These are phyloP conservation scores for Xylaria hypoxylon DNA, from an alignment of 2,329 filamentous ascomycete genomes.

Conservation along the genomic window DNA sequence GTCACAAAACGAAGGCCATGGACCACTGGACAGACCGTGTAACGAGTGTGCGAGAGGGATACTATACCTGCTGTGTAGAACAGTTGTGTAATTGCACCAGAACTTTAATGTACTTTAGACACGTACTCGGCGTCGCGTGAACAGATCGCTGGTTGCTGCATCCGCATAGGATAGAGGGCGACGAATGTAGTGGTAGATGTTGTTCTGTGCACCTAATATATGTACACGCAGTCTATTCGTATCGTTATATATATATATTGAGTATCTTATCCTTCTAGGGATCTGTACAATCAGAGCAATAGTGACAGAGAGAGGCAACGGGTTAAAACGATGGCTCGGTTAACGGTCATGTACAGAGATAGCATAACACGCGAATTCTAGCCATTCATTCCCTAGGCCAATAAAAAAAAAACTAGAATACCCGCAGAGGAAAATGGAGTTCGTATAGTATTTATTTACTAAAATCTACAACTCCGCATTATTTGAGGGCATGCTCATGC, in stretches of 20 bases:
- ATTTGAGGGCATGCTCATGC: background rate
- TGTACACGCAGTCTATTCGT: no score
- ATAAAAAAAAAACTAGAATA: background rate
- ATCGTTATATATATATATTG: no score
- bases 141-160: background rate
- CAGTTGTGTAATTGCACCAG: constrained; percentile 17
- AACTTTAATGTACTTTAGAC: background rate
- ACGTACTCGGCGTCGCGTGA: background rate
- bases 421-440: background rate
- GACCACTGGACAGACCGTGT: background rate
- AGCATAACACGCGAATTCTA: background rate
- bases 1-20: background rate
- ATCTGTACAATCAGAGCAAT: background rate
- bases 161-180: background rate
- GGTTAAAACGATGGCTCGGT: background rate
- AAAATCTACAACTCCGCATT: constrained; percentile 2
- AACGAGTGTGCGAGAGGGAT: background rate
- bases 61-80: constrained; percentile 17
- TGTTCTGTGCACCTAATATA: no score
- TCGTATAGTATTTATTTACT: background rate
- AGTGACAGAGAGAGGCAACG: background rate
- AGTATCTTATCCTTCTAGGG: no score
- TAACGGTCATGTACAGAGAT: background rate
- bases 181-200: background rate
- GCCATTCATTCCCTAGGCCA: background rate